These are phyloP conservation scores for Pichia ethanolica DNA, from an alignment of 805 yeast genomes.

Conservation along the genomic window DNA sequence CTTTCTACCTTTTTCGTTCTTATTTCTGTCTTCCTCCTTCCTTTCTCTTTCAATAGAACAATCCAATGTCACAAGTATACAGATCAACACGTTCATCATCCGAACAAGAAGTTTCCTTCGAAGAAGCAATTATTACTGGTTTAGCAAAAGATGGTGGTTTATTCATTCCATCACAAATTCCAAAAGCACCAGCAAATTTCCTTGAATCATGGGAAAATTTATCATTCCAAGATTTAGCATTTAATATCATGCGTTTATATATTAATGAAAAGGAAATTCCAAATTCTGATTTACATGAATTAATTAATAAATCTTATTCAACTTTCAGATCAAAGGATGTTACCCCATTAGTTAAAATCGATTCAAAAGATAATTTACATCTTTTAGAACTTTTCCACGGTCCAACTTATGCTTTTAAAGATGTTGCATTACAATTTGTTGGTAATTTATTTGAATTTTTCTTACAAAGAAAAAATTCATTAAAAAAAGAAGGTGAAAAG, in stretches of 20 bases:
- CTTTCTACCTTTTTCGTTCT: neutral
- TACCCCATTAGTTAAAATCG: conserved; percentile 63
- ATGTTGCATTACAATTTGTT: conserved; percentile 95
- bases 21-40: neutral
- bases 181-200: conserved; percentile 49
- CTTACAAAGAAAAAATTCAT: conserved; percentile 63
- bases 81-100: conserved; percentile 71
- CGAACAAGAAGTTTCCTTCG: conserved; percentile 53
- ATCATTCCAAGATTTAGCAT: conserved; percentile 81
- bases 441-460: conserved; percentile 96
- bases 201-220: conserved; percentile 63
- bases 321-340: conserved; percentile 86
- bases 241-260: conserved; percentile 75
- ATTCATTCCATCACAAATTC: conserved; percentile 79
- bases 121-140: conserved; percentile 81
- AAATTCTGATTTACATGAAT: conserved; percentile 50
- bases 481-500: conserved; percentile 37
- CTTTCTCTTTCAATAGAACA: neutral
- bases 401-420: conserved; percentile 98
- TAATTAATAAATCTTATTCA: conserved; percentile 70
- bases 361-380: conserved; percentile 50
- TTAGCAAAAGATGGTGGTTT: conserved; percentile 96
- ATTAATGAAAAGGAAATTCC: conserved; percentile 69
- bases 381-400: conserved; percentile 95
- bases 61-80: conserved; percentile 45